Evolutionary conservation across 306 rosid genomes (phyloP).

Genomic region (Rosa rugosa): DNA sequence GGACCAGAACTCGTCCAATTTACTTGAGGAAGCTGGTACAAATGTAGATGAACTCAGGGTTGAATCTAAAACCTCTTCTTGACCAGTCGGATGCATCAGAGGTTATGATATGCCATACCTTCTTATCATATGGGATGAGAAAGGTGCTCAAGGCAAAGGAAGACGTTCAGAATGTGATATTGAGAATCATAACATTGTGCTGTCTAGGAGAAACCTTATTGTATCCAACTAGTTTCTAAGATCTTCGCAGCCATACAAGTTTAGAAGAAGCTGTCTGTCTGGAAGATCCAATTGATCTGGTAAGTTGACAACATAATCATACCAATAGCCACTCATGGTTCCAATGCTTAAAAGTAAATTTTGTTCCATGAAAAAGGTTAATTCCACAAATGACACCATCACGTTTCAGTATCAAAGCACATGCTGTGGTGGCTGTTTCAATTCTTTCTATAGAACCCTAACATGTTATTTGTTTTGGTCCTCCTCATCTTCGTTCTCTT

Average conservation of each 20-base stretch:
- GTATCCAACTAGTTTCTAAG: not conserved
- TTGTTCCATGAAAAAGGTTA: not conserved
- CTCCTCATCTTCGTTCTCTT: slow-evolving; percentile 52
- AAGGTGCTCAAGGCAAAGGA: slow-evolving; percentile 20
- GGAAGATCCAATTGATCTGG: not conserved
- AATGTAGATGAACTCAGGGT: slow-evolving; percentile 22
- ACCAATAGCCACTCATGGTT: not conserved
- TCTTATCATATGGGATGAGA: not conserved
- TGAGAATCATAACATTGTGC: not conserved
- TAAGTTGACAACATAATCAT: not conserved
- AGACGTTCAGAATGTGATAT: not conserved
- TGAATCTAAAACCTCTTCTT: slow-evolving; percentile 21
- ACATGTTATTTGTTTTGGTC: slow-evolving; percentile 8
- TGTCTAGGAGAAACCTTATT: not conserved
- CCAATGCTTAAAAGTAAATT: not conserved
- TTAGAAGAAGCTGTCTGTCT: not conserved
- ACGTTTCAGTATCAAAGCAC: slow-evolving; percentile 10
- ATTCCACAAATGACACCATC: not conserved
- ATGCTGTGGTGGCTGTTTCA: slow-evolving; percentile 7
- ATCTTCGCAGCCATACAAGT: not conserved
- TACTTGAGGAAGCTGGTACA: slow-evolving; percentile 29
- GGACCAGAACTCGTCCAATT: slow-evolving; percentile 7
- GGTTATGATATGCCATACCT: not conserved
- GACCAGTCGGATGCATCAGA: slow-evolving; percentile 7
- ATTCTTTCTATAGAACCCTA: not conserved